Evolutionary conservation across 352 stramenopile genomes (phyloP).

Genomic region (Thraustochytrium sp.): DNA sequence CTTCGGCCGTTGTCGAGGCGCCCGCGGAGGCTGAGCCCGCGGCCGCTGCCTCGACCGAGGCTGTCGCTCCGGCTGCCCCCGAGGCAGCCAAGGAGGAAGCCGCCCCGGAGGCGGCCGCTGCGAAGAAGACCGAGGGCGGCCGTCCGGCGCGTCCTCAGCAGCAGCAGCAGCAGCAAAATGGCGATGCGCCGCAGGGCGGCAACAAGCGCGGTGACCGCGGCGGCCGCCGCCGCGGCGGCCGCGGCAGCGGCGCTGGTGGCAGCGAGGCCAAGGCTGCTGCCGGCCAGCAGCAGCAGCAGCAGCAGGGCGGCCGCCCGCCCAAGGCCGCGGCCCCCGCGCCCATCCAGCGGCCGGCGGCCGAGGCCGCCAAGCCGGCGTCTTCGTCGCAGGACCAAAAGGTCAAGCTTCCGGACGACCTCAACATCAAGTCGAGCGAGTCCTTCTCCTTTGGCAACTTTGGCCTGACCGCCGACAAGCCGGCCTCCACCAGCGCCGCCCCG

Average conservation of each 20-base stretch:
- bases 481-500: background rate
- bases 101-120: background rate
- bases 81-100: background rate
- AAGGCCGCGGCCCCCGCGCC: background rate
- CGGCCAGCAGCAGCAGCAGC: background rate
- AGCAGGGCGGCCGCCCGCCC: no score
- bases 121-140: no score
- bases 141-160: no score
- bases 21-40: background rate
- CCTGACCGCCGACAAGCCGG: background rate
- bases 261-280: background rate
- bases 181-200: background rate
- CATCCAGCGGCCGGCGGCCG: background rate
- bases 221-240: background rate
- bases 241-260: background rate
- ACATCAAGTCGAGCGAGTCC: conserved; percentile 1
- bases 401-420: background rate
- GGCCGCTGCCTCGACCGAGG: background rate
- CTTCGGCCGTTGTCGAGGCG: background rate
- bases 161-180: background rate
- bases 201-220: background rate
- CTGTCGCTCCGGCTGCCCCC: background rate
- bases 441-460: background rate
- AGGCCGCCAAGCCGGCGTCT: background rate
- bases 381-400: background rate